These are phyloP conservation scores for Clonostachys rhizophaga DNA, from an alignment of 2,329 filamentous ascomycete genomes.

Conservation along the genomic window DNA sequence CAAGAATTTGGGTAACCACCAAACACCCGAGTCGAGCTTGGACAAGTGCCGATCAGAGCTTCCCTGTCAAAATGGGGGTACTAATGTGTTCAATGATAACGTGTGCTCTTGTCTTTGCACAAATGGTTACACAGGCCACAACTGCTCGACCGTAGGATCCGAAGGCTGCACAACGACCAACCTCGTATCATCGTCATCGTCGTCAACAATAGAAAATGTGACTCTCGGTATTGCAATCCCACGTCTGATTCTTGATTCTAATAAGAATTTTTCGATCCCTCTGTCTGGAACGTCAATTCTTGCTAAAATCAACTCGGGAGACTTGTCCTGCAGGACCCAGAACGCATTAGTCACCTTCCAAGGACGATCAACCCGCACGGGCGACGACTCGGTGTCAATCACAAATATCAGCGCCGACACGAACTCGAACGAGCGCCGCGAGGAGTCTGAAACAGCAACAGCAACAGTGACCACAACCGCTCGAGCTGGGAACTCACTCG, in stretches of 20 bases:
- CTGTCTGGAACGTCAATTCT: slow-evolving; percentile 67
- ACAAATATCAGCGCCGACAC: not conserved
- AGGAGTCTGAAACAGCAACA: not conserved
- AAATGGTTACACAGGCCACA: slow-evolving; percentile 71
- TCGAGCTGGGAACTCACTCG: not conserved
- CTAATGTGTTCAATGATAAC: slow-evolving; percentile 62
- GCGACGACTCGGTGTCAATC: slow-evolving; percentile 3
- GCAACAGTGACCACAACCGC: not conserved
- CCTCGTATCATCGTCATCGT: slow-evolving; percentile 30
- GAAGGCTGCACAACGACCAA: slow-evolving; percentile 50
- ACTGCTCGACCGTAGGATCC: slow-evolving; percentile 41
- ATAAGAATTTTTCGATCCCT: slow-evolving; percentile 69
- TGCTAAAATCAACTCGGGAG: slow-evolving; percentile 68
- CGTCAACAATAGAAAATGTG: slow-evolving; percentile 51
- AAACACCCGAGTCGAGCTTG: slow-evolving; percentile 28
- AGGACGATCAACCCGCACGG: slow-evolving; percentile 38
- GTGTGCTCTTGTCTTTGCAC: slow-evolving; percentile 83
- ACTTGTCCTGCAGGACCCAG: slow-evolving; percentile 76
- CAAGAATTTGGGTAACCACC: slow-evolving; percentile 33
- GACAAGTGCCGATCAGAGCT: slow-evolving; percentile 55
- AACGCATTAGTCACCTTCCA: slow-evolving; percentile 87
- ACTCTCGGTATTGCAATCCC: slow-evolving; percentile 80
- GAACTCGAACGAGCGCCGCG: not conserved
- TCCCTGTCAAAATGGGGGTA: slow-evolving; percentile 75
- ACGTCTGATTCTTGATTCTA: slow-evolving; percentile 61